A percentile compares a stretch with the other conserved stretches of the same genome.
These are phyloP conservation scores for Marasmius oreades DNA, from an alignment of 1,284 basidiomycete species.

Conservation along the genomic window DNA sequence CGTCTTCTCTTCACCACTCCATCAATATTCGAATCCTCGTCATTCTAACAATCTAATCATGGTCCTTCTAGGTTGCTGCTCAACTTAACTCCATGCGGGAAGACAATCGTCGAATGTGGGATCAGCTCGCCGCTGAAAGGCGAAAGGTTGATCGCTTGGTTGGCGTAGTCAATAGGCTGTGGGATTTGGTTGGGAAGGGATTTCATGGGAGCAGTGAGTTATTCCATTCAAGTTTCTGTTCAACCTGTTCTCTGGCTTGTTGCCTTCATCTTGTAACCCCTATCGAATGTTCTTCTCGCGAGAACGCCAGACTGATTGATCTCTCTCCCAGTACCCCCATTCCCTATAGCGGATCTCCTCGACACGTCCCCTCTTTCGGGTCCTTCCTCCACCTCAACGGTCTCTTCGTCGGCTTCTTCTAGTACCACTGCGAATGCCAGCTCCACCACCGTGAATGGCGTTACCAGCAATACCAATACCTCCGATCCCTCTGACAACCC, in stretches of 20 bases:
- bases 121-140: constrained; percentile 52
- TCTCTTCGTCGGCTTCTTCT: background rate
- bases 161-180: constrained; percentile 45
- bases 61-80: constrained; percentile 56
- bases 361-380: constrained; percentile 29
- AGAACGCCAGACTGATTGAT: too few species aligned
- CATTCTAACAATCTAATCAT: too few species aligned
- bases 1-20: too few species aligned
- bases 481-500: constrained; percentile 41
- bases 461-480: background rate
- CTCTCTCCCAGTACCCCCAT: constrained; percentile 49
- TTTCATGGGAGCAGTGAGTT: constrained; percentile 50
- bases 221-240: constrained; percentile 6
- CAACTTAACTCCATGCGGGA: constrained; percentile 66
- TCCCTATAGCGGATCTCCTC: constrained; percentile 54
- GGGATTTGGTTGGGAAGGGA: constrained; percentile 52
- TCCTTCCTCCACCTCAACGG: background rate
- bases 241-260: constrained; percentile 11
- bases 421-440: too few species aligned
- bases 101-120: constrained; percentile 58
- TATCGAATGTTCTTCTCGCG: too few species aligned
- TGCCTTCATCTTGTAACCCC: too few species aligned
- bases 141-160: constrained; percentile 46
- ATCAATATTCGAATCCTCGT: too few species aligned
- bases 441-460: background rate